Evolutionary conservation across 169 alveolate genomes (phyloP), one percentile per base, ranked within the genome.

Genomic region (Plasmodium vivax): DNA sequence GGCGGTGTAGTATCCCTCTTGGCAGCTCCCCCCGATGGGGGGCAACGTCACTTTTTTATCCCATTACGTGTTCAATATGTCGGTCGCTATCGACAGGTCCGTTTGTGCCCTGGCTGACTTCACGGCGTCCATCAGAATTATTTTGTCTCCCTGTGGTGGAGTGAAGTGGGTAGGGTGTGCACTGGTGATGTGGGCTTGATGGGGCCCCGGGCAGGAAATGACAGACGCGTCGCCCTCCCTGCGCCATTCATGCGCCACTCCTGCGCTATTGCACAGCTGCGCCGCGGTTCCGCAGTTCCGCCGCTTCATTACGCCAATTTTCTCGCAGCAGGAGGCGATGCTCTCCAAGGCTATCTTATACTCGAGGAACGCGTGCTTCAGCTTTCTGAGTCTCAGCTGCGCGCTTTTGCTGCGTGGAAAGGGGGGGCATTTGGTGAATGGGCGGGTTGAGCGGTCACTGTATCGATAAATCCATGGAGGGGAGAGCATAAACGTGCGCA

Each of bases 291-390:
- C 8, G 38, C 83, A 0, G 36, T 75, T 36, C 23, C 2, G 38
- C 16, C 30, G 27, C 23, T 43, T n/a, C 62, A 56, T 87, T 87
- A 87, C 93, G 32, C 93, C 93, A 19, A 87, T 87, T 87, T 75
- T 54, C 71, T 87, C 93, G 72, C 93, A 87, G 10, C 93, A 87
- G n/a, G 93, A 87, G 38, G 77, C 93, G 8, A 87, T 87, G 58
- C 82, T 87, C 45, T 87, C 93, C 83, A 87, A 58, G 80, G 87
- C 93, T 38, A 87, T 87, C 62, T 77, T 87, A 77, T 87, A 85
- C 71, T 85, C 85, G 43, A 85, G 93, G 43, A 85, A 85, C 30
- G 93, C 38, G 36, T 85, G 32, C 19, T 85, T 85, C 83, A 85
- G 43, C 62, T 51, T 74, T 77, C 36, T 85, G n/a, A 85, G 43